A percentile compares a stretch with the other conserved stretches of the same genome.
Conservation (phyloP, 208 protist species). For the Wallacemonas sp. region DNA sequence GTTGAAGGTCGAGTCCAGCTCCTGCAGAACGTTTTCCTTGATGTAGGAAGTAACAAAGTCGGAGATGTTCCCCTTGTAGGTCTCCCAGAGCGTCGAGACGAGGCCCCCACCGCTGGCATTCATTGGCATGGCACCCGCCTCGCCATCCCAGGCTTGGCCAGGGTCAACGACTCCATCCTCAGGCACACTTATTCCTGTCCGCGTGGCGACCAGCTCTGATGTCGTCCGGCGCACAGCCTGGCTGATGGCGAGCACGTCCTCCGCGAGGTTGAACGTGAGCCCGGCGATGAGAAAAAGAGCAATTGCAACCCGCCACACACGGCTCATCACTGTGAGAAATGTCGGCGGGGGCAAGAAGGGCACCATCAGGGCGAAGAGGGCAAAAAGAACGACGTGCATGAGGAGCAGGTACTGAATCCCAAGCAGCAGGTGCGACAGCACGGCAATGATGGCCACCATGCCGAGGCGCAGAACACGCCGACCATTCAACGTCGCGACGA, state of each 20-base stretch:
- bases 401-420: constrained; percentile 40
- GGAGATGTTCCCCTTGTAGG: constrained; percentile 9
- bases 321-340: constrained; percentile 41
- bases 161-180: background rate
- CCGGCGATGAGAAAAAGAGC: constrained; percentile 49
- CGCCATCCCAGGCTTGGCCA: background rate
- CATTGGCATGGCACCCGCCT: background rate
- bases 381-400: constrained; percentile 43
- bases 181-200: too few species aligned
- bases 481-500: constrained; percentile 33
- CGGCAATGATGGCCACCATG: constrained; percentile 22
- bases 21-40: constrained; percentile 28
- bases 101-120: background rate
- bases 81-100: background rate
- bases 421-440: constrained; percentile 41
- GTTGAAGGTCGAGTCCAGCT: constrained; percentile 41
- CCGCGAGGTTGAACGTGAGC: constrained; percentile 39
- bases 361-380: constrained; percentile 39
- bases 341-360: constrained; percentile 21
- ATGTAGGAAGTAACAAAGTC: constrained; percentile 3
- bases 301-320: constrained; percentile 40
- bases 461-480: constrained; percentile 37
- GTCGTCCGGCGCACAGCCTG: constrained; percentile 45
- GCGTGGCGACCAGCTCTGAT: constrained; percentile 37
- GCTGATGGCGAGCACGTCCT: constrained; percentile 51